A percentile compares a stretch with the other conserved stretches of the same genome.
Conservation (phyloP, 2,329 filamentous ascomycete genomes). For the Lecanicillium sp. region DNA sequence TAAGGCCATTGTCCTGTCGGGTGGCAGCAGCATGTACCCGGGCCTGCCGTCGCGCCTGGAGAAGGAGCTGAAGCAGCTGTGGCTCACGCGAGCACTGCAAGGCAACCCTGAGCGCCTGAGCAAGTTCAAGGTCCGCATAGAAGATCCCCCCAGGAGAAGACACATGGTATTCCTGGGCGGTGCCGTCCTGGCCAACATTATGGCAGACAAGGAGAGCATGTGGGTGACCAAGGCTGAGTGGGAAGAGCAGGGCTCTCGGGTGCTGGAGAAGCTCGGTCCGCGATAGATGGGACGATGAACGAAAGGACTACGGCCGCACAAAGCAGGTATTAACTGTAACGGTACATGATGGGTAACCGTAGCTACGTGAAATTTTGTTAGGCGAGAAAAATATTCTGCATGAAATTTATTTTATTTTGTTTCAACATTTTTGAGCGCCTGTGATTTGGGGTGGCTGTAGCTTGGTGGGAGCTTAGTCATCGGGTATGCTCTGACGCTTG, state of each 20-base stretch:
- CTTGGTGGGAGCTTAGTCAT: too few species aligned
- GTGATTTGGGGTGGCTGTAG: too few species aligned
- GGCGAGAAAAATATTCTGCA: conserved; percentile 10
- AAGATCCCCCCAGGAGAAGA: conserved; percentile 88
- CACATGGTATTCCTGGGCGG: conserved; percentile 99
- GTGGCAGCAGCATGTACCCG: conserved; percentile 98
- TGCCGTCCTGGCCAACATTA: conserved; percentile 94
- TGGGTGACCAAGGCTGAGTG: conserved; percentile 98
- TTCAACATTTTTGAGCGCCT: too few species aligned
- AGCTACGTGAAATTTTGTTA: neutral
- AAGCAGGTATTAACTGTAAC: neutral
- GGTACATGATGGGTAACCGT: neutral
- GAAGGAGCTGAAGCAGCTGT: conserved; percentile 98
- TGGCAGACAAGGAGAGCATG: conserved; percentile 98
- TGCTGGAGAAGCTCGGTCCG: conserved; percentile 87
- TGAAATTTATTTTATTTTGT: conserved; percentile 3
- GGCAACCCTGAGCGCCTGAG: conserved; percentile 89
- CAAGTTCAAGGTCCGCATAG: conserved; percentile 99
- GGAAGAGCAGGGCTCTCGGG: conserved; percentile 82
- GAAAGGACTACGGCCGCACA: neutral
- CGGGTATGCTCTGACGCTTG: too few species aligned
- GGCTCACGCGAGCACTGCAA: conserved; percentile 84
- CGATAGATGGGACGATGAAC: conserved; percentile 47
- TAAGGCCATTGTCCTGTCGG: conserved; percentile 95
- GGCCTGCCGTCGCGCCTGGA: conserved; percentile 89